Percentiles rank a stretch among this genome's conserved stretches.
Conservation (phyloP, 2,329 filamentous ascomycete genomes). For the Colletotrichum shisoi region DNA sequence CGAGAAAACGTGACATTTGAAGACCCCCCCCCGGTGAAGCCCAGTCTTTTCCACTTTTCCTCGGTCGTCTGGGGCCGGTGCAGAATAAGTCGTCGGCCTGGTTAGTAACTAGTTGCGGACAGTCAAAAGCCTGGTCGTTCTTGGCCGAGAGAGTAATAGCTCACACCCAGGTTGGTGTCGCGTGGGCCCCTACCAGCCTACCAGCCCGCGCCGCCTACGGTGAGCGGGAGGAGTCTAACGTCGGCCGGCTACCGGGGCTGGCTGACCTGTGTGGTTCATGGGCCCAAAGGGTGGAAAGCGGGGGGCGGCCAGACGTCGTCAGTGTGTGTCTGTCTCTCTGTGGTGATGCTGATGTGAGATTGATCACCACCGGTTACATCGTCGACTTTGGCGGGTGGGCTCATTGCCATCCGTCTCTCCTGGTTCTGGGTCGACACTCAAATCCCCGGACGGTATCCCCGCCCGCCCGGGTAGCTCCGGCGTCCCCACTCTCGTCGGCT, state of each 20-base stretch:
- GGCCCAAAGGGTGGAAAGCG: neutral
- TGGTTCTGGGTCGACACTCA: no score
- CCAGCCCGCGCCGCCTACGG: neutral
- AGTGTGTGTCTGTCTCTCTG: neutral
- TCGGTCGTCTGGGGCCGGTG: no score
- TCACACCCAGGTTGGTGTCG: neutral
- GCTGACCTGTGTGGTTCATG: neutral
- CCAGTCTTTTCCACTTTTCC: no score
- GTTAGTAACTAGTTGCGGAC: no score
- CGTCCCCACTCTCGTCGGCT: neutral
- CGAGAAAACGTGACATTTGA: neutral
- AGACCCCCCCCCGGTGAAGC: no score
- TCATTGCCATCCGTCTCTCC: no score
- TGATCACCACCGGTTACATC: no score
- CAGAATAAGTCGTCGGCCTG: no score
- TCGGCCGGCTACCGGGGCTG: constrained; percentile 20
- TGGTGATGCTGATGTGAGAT: no score
- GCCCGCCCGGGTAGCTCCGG: neutral
- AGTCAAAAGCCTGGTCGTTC: no score
- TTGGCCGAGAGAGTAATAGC: no score
- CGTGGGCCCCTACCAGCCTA: constrained; percentile 15
- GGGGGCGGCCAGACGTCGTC: neutral
- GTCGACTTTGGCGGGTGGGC: no score
- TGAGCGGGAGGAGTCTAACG: constrained; percentile 26
- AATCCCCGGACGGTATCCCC: neutral